Percentiles rank a stretch among this genome's conserved stretches.
Conservation (phyloP, 495 filamentous ascomycete species). For the Aspergillus nanangensis region DNA sequence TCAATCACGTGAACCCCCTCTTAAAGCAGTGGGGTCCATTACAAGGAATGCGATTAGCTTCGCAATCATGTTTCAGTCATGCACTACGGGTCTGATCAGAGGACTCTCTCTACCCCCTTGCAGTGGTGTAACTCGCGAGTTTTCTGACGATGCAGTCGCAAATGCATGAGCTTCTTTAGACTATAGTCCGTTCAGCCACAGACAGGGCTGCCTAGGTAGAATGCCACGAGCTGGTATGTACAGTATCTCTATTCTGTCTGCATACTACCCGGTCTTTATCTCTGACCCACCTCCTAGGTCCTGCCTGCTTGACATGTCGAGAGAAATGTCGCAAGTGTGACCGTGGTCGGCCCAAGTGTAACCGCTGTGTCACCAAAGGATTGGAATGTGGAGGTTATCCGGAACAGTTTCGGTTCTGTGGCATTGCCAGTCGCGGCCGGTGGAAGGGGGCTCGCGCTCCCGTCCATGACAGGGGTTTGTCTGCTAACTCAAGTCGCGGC, state of each 20-base stretch:
- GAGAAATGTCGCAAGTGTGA: constrained; percentile 32
- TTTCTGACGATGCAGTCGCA: too few species aligned
- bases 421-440: constrained; percentile 33
- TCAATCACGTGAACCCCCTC: too few species aligned
- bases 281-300: constrained; percentile 8
- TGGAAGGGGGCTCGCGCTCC: constrained; percentile 27
- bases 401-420: constrained; percentile 37
- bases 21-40: too few species aligned
- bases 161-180: too few species aligned
- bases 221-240: constrained; percentile 12
- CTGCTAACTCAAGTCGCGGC: not conserved
- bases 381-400: constrained; percentile 33
- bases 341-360: constrained; percentile 20
- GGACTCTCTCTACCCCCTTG: too few species aligned
- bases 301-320: constrained; percentile 28
- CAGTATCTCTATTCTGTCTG: not conserved
- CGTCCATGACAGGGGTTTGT: not conserved
- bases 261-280: not conserved
- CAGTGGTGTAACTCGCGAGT: too few species aligned
- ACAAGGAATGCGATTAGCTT: too few species aligned
- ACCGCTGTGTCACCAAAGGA: constrained; percentile 25
- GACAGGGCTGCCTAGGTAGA: too few species aligned
- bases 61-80: too few species aligned
- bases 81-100: too few species aligned
- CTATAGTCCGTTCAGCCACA: too few species aligned